Conservation (phyloP, 164 flowering plant genomes). For the Magnolia sinica region DNA sequence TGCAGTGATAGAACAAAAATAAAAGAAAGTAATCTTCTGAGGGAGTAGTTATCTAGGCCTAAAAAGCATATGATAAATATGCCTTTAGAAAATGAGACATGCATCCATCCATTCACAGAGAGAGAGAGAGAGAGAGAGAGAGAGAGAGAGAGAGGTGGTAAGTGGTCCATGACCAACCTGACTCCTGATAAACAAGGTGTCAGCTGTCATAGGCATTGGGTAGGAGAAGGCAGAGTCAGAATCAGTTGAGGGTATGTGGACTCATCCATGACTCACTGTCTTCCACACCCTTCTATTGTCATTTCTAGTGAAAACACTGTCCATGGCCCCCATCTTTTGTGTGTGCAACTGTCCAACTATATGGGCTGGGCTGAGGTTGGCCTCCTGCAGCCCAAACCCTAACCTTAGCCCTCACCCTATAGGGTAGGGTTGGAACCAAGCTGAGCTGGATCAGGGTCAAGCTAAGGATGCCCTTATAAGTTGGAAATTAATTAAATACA, state of each 20-base stretch:
- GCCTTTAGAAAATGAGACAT: not conserved
- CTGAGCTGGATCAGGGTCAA: too few species aligned
- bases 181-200: not conserved
- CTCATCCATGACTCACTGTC: not conserved
- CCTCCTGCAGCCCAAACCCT: too few species aligned
- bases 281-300: not conserved
- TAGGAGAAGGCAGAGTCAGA: not conserved
- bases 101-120: not conserved
- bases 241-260: not conserved
- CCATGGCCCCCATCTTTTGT: too few species aligned
- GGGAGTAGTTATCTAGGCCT: not conserved
- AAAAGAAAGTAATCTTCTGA: not conserved
- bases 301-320: not conserved
- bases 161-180: not conserved
- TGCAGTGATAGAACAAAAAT: too few species aligned
- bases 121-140: conserved; percentile 2
- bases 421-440: too few species aligned
- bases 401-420: too few species aligned
- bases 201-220: not conserved
- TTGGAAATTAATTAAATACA: too few species aligned
- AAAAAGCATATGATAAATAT: not conserved
- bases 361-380: too few species aligned
- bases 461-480: too few species aligned
- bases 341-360: too few species aligned
- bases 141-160: not conserved